Evolutionary conservation across 495 filamentous ascomycete genomes (phyloP), one percentile per base, ranked within the genome.

Genomic region (Penicillium coffeae): DNA sequence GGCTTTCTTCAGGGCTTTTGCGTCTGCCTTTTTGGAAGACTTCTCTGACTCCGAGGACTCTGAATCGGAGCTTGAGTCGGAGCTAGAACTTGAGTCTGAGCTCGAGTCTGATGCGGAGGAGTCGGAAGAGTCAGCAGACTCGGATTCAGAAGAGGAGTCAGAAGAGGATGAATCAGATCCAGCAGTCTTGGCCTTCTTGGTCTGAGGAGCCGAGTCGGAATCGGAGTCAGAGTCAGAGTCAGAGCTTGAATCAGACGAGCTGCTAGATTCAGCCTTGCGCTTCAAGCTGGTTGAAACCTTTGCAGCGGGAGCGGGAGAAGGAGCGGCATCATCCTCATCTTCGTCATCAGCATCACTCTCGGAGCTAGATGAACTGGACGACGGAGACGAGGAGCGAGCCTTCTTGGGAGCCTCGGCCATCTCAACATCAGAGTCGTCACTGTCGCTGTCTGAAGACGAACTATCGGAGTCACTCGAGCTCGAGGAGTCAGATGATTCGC

Each of bases 311-410:
- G 64, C 59, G 16, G 61, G 46, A 9, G 52, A 38, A 20, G 70
- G 55, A 34, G 69, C 54, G 13, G 59, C 56, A 42, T 65, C 56
- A 5, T 63, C 60, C 47, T 84, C 79, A 34, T 83, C 75, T 54
- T 78, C 78, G 40, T 80, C 80, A 51, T 85, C 81, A 13, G 76
- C 76, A 42, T 84, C 81, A 59, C 78, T 84, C 22, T 83, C 81
- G 21, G 79, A 84, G 47, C 69, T 73, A 34, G 71, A 79, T 2
- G 70, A 72, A 21, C 73, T 72, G 22, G 68, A 70, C 5, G 69
- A 72, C 12, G 75, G 75, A 9, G 74, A 73, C 14, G 72, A 70
- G 15, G 70, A 60, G 35, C 52, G 54, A 15, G 47, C 38, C 21
- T 50, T 41, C 42, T 68, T 63, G 5, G 67, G 71, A 6, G 75